A percentile compares a stretch with the other conserved stretches of the same genome.
These are phyloP conservation scores for Elsinoe australis DNA, from an alignment of 2,329 filamentous ascomycete species.

Conservation along the genomic window DNA sequence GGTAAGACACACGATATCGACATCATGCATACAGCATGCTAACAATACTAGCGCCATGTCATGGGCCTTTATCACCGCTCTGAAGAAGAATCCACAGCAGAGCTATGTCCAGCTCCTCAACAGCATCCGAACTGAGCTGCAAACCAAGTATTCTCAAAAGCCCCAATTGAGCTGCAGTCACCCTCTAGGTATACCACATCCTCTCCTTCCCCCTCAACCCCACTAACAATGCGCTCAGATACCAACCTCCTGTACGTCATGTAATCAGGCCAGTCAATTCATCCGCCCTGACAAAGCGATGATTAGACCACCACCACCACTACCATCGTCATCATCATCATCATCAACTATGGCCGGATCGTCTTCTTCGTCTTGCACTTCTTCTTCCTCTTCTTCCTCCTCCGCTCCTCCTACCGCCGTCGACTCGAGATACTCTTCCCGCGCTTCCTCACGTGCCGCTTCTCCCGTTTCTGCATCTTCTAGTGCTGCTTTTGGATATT, in stretches of 20 bases:
- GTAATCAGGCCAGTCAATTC: slow-evolving; percentile 25
- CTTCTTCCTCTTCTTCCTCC: background rate
- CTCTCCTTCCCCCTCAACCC: slow-evolving; percentile 15
- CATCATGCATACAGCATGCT: background rate
- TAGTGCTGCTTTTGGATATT: slow-evolving; percentile 7
- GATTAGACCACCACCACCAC: background rate
- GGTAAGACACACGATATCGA: slow-evolving; percentile 31
- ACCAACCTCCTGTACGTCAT: slow-evolving; percentile 40
- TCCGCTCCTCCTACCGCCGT: slow-evolving; percentile 5
- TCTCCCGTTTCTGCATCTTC: slow-evolving; percentile 5
- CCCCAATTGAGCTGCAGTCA: slow-evolving; percentile 95
- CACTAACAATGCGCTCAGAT: slow-evolving; percentile 28
- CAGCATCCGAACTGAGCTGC: slow-evolving; percentile 83
- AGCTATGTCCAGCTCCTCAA: slow-evolving; percentile 94
- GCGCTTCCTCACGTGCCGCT: slow-evolving; percentile 9
- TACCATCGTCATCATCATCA: background rate
- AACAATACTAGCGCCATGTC: slow-evolving; percentile 65
- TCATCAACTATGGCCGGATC: background rate
- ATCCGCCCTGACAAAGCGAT: slow-evolving; percentile 11
- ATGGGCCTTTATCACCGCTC: slow-evolving; percentile 85
- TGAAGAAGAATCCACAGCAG: slow-evolving; percentile 90
- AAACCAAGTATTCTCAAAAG: slow-evolving; percentile 84
- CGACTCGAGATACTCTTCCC: slow-evolving; percentile 11
- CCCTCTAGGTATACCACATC: slow-evolving; percentile 67
- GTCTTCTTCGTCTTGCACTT: background rate